Evolutionary conservation across 306 rosid genomes (phyloP), one percentile per base, ranked within the genome.

Genomic region (Corylus avellana): DNA sequence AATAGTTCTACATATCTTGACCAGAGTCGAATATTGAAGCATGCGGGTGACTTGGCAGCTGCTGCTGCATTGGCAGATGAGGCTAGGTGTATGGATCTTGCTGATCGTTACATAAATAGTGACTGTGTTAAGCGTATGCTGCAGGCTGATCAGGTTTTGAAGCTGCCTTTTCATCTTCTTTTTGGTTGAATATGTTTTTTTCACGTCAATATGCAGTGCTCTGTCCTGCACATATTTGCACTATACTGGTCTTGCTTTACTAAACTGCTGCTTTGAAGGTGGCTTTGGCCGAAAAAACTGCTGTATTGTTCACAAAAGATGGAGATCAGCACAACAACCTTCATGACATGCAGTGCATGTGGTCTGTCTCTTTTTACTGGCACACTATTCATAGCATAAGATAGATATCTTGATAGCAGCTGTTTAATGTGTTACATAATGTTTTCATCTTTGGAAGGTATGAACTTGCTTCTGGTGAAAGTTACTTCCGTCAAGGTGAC

Each of bases 281-380:
- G 80, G 84, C 92, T 83, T 90, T 93, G 85, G 99, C 98, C 1
- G 99, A 93, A 83, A 93, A 89, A 90, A 96, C 97, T 83, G 99
- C 99, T 77, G 97, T 92, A 51, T 84, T 96, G 84, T 96, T 96
- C 89, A 96, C 99, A 7, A 96, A 96, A 87, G 99, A 96, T 9
- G 99, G 99, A 69, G 99, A 96, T 81, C 98, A 93, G 79, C 96
- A 96, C 85, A 96, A 90, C 87, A 96, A 96, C 82, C 97, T 96
- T 61, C 98, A 96, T 86, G 99, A 96, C 87, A 96, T 96, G 99
- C 99, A 96, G 89, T 96, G 99, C 98, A 96, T 96, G 98, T 96
- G 99, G 98, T 92, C 29, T 11, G 97, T 88, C 81, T 82, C 76
- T 74, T 50, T 61, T 47, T 54, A 67, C 82, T 46, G 73, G 70